A percentile compares a stretch with the other conserved stretches of the same genome.
These are phyloP conservation scores for Termitomyces sp. DNA, from an alignment of 768 basidiomycete species.

Conservation along the genomic window DNA sequence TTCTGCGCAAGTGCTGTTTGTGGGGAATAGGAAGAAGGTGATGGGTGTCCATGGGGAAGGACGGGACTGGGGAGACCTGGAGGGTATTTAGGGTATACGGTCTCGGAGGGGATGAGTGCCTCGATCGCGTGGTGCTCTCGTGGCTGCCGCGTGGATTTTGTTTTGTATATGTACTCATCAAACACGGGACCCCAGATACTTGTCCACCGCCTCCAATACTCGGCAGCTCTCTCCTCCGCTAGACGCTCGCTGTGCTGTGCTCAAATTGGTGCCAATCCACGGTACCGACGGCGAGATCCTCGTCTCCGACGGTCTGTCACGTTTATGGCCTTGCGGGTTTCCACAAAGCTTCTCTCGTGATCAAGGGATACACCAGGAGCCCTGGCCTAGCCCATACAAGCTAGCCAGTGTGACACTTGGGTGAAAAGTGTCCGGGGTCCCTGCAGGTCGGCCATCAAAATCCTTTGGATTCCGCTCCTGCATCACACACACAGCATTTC, in stretches of 20 bases:
- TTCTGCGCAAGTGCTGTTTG: conserved; percentile 34
- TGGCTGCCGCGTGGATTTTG: conserved; percentile 34
- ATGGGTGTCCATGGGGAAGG: conserved; percentile 6
- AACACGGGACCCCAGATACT: conserved; percentile 16
- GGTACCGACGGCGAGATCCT: not conserved
- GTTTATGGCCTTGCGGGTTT: not conserved
- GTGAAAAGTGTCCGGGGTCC: not conserved
- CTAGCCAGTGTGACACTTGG: not conserved
- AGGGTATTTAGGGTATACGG: not conserved
- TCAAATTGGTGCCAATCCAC: not conserved
- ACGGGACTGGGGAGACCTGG: conserved; percentile 3
- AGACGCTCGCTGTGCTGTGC: conserved; percentile 1
- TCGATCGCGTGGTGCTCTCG: conserved; percentile 40
- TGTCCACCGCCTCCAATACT: not conserved
- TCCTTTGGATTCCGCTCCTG: not conserved
- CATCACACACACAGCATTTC: not conserved
- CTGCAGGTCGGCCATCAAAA: not conserved
- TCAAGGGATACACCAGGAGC: not conserved
- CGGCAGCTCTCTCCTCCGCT: not conserved
- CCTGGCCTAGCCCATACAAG: not conserved
- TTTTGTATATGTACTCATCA: conserved; percentile 19
- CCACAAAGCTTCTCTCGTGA: not conserved
- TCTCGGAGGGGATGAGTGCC: conserved; percentile 20
- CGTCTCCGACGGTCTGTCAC: conserved; percentile 1
- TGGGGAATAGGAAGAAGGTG: not conserved